Evolutionary conservation across 176 grass and related monocot species (phyloP).

Genomic region (Juncus inflexus): DNA sequence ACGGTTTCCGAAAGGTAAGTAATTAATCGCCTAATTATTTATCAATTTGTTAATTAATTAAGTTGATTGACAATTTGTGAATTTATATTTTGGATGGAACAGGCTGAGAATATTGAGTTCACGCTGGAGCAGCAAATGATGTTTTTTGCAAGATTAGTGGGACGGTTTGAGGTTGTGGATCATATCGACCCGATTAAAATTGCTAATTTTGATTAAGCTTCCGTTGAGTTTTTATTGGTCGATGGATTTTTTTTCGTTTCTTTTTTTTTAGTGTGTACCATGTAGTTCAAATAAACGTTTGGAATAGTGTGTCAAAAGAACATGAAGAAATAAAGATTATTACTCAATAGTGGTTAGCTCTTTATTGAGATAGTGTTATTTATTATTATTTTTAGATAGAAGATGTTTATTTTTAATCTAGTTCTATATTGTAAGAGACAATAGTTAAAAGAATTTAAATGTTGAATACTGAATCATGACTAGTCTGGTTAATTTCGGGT

Average conservation of each 20-base stretch:
- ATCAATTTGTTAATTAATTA: constrained; percentile 3
- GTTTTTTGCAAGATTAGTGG: constrained; percentile 70
- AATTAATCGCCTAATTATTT: background rate
- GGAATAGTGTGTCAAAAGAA: constrained; percentile 24
- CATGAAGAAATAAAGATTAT: background rate
- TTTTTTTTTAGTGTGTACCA: background rate
- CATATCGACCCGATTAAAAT: constrained; percentile 79
- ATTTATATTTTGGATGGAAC: constrained; percentile 15
- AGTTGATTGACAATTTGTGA: constrained; percentile 1
- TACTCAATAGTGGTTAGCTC: background rate
- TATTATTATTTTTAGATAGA: too few relatives aligned
- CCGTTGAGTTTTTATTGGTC: background rate
- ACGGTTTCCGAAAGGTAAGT: constrained; percentile 79
- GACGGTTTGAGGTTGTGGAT: constrained; percentile 75
- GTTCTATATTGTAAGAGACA: too few relatives aligned
- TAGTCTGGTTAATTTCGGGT: too few relatives aligned
- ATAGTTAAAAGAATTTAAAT: too few relatives aligned
- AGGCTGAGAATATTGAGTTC: constrained; percentile 93
- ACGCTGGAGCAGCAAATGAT: constrained; percentile 92
- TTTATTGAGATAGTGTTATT: too few relatives aligned
- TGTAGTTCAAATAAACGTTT: background rate
- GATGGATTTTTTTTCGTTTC: too few relatives aligned
- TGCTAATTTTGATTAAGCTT: constrained; percentile 65
- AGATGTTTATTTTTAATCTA: too few relatives aligned
- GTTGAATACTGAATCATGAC: too few relatives aligned